A percentile compares a stretch with the other conserved stretches of the same genome.
These are phyloP conservation scores for Paxillus ammoniavirescens DNA, from an alignment of 768 basidiomycete genomes.

Conservation along the genomic window DNA sequence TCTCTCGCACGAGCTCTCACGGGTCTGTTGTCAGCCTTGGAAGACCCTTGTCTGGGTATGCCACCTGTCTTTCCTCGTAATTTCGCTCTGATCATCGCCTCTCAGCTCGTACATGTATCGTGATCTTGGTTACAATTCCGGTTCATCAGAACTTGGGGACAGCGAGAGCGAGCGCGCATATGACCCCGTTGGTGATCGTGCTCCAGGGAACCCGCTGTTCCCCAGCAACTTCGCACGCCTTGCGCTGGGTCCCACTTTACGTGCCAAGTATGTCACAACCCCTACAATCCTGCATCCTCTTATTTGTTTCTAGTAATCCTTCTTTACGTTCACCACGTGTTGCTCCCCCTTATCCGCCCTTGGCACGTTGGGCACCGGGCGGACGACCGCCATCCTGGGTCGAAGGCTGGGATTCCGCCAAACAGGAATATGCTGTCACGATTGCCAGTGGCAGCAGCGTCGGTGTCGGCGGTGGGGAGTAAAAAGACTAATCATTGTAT, in stretches of 20 bases:
- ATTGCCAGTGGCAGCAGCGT: constrained; percentile 36
- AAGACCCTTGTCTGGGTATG: constrained; percentile 26
- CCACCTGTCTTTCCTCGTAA: background rate
- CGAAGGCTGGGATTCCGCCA: constrained; percentile 38
- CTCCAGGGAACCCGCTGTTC: constrained; percentile 76
- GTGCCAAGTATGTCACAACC: constrained; percentile 43
- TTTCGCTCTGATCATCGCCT: background rate
- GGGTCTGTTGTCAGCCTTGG: constrained; percentile 26
- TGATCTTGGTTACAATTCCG: constrained; percentile 9
- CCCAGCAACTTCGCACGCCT: constrained; percentile 76
- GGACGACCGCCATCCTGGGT: constrained; percentile 38
- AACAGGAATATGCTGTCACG: constrained; percentile 45
- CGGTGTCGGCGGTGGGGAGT: constrained; percentile 23
- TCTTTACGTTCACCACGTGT: constrained; percentile 15
- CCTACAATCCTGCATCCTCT: background rate
- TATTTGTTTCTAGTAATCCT: constrained; percentile 22
- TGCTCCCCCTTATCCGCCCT: constrained; percentile 11
- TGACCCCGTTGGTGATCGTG: constrained; percentile 58
- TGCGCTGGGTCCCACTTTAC: constrained; percentile 62
- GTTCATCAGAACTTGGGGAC: constrained; percentile 25
- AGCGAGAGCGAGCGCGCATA: constrained; percentile 35
- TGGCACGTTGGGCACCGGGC: constrained; percentile 27
- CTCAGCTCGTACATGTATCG: constrained; percentile 15
- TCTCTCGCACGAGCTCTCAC: constrained; percentile 24
- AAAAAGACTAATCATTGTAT: background rate